Evolutionary conservation across 768 basidiomycete genomes (phyloP), one percentile per base, ranked within the genome.

Genomic region (Amanita pallidorosea): DNA sequence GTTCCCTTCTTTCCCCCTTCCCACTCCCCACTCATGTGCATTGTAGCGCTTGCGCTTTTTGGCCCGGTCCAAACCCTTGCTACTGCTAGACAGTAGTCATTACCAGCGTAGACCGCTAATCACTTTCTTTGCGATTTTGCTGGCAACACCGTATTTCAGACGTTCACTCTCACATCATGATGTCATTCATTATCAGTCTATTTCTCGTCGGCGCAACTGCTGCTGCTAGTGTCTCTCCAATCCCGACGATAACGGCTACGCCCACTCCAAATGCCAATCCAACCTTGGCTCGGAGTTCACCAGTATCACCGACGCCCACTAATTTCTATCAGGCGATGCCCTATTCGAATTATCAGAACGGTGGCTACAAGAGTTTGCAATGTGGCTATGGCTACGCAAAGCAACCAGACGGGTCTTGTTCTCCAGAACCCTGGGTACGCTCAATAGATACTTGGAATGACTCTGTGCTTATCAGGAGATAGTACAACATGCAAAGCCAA

Each of bases 311-410:
- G 22, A 53, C 58, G 12, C 60, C 68, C 8, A 53, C 65, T 27
- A 65, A 72, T 57, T 70, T 72, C 57, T 75, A 75, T 58, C 58
- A 71, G 22, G 55, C 56, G 54, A 80, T 80, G 76, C 76, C 78
- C 25, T 86, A 86, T 61, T 68, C 73, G 11, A 70, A 73, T 29
- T 83, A 82, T 67, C 68, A 67, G 63, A 59, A 60, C 31, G 85
- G 83, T 51, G 85, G 84, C 23, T 88, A 86, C 65, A 70, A 71
- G 62, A 74, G 70, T 61, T 65, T 86, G 63, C 65, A 73, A 55
- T 88, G 85, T 60, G 85, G 85, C 46, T 88, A 88, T 60, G 85
- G 84, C 22, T 81, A 80, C 59, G 57, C 63, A 44, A 83, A 82
- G 65, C 64, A 61, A 50, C 66, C 62, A 8, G 74, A 82, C 61